Conservation (phyloP, 108 stramenopile genomes). For the Stephanodiscus minutulus region DNA sequence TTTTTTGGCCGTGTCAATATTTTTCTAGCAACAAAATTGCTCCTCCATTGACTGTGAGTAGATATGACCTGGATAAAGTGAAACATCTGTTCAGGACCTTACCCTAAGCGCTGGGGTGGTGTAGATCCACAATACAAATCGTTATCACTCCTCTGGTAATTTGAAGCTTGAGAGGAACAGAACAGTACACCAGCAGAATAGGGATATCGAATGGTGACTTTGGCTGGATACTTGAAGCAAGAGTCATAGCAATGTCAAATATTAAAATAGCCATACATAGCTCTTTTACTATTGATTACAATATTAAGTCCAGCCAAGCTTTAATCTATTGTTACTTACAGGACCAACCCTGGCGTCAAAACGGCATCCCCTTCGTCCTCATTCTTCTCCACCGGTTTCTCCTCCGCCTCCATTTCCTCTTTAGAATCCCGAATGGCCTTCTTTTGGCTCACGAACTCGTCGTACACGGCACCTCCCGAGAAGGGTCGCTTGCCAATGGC, state of each 20-base stretch:
- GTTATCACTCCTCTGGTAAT: too few relatives aligned
- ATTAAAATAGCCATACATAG: not conserved
- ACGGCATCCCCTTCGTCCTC: slow-evolving; percentile 41
- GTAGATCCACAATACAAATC: too few relatives aligned
- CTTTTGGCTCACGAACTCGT: slow-evolving; percentile 80
- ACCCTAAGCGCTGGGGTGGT: too few relatives aligned
- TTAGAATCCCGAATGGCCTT: slow-evolving; percentile 38
- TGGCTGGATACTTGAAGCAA: not conserved
- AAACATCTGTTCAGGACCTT: too few relatives aligned
- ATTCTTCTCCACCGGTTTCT: slow-evolving; percentile 49
- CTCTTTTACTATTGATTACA: slow-evolving; percentile 3
- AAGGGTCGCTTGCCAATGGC: slow-evolving; percentile 93
- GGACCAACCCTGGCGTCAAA: slow-evolving; percentile 41
- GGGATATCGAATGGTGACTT: not conserved
- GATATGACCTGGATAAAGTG: too few relatives aligned
- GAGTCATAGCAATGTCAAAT: too few relatives aligned
- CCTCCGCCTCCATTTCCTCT: slow-evolving; percentile 28
- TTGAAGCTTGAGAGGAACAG: too few relatives aligned
- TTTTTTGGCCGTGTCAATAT: too few relatives aligned
- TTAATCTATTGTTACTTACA: slow-evolving; percentile 6
- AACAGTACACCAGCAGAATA: too few relatives aligned
- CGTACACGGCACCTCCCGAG: slow-evolving; percentile 73
- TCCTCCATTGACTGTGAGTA: too few relatives aligned
- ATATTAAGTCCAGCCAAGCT: not conserved
- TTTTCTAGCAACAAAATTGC: too few relatives aligned